Evolutionary conservation across 164 flowering plant species (phyloP), one percentile per base, ranked within the genome.

Genomic region (Paratinospora sagittata): DNA sequence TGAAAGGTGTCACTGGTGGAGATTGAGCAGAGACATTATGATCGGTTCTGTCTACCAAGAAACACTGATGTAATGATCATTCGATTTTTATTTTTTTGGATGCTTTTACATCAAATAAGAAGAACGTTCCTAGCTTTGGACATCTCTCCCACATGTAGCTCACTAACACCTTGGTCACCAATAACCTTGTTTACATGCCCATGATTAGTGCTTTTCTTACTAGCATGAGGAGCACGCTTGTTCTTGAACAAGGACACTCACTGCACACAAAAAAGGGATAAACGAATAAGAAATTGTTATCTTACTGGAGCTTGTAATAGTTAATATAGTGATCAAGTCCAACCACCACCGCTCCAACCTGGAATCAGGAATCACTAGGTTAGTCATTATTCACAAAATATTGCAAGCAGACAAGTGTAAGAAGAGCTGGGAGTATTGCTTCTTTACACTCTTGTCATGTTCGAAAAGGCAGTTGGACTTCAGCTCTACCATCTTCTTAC

Each of bases 321-420:
- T 92, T 95, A 66, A 95, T 87, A 73, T 83, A 74, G 57, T 75
- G 89, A 78, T 95, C 98, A 65, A 95, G 66, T 70, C 98, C 98
- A 78, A 95, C 98, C 67, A 95, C 88, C 70, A 95, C 98, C 60
- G 97, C 98, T 82, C 98, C 98, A 73, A 95, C 98, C 98, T 95
- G 86, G 45, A 12, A 71, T 66, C 12, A 69, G 55, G 63, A 74
- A n/a, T 52, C 7, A 17, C 6, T 55, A 55, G 19, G 23, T 21
- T 55, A 55, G 17, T 16, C 24, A 55, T 19, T 55, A n/a, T 8
- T n/a, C 8, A 6, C 0, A n/a, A 21, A 36, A 26, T 2, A 33
- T 21, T 24, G 43, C 58, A 73, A 23, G 69, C 52, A 39, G 70
- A 70, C 49, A 36, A 68, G 26, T n/a, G 57, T 13, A 67, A 49